These are phyloP conservation scores for Clonostachys solani DNA, from an alignment of 2,329 filamentous ascomycete species.

Conservation along the genomic window DNA sequence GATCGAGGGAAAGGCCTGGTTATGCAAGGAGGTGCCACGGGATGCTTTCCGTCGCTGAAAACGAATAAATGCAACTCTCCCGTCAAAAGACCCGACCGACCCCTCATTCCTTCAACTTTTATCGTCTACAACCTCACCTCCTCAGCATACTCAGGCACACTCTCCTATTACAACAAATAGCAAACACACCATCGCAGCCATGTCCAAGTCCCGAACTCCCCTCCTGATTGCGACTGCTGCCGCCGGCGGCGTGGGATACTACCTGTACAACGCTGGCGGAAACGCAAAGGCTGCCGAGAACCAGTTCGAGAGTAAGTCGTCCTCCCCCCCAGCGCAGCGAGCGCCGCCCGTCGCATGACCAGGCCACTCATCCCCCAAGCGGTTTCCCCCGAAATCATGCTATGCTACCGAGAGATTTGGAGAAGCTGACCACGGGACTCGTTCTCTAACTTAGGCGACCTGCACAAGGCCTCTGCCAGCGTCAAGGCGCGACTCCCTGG, in stretches of 20 bases:
- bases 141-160: background rate
- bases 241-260: constrained; percentile 74
- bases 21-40: too few species aligned
- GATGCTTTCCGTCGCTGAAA: too few species aligned
- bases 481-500: constrained; percentile 64
- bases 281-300: constrained; percentile 79
- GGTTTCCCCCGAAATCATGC: background rate
- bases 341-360: background rate
- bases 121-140: background rate
- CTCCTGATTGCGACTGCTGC: constrained; percentile 56
- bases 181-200: constrained; percentile 17
- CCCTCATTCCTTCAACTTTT: background rate
- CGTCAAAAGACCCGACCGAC: too few species aligned
- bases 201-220: constrained; percentile 43
- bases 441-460: constrained; percentile 59
- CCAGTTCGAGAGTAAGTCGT: constrained; percentile 70
- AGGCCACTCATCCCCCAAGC: background rate
- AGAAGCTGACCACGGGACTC: background rate
- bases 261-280: constrained; percentile 85
- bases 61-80: too few species aligned
- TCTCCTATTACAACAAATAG: background rate
- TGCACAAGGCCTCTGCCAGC: constrained; percentile 62
- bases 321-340: background rate
- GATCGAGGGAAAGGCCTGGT: too few species aligned
- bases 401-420: background rate